phyloP scores from a whole-genome alignment of 225 moss, liverwort and hornwort species.

The Neckera pumila region DNA sequence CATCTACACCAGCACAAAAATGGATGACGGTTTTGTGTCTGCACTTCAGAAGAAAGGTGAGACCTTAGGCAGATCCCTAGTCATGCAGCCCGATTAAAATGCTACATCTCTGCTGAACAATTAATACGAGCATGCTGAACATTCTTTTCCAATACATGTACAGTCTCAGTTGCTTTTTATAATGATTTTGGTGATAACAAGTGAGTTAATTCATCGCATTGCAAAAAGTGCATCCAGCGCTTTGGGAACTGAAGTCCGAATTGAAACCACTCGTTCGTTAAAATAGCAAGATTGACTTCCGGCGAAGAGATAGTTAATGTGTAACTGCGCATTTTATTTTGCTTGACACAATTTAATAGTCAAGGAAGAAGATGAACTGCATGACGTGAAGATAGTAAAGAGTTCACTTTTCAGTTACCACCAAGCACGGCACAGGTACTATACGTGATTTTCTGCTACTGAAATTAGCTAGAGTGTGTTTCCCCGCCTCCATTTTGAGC shows the following conservation, averaged over 20 bases:
- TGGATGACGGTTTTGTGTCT: conserved; percentile 70
- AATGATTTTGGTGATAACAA: not conserved
- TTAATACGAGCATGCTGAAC: not conserved
- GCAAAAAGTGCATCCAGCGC: not conserved
- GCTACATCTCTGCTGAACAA: not conserved
- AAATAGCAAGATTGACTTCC: not conserved
- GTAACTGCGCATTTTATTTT: not conserved
- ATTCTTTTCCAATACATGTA: not conserved
- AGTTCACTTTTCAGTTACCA: conserved; percentile 82
- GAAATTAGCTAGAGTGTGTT: not conserved
- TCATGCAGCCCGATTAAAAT: not conserved
- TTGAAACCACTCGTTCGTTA: not conserved
- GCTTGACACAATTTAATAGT: conserved; percentile 21
- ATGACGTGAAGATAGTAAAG: conserved; percentile 71
- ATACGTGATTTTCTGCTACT: not conserved
- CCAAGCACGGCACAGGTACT: conserved; percentile 82
- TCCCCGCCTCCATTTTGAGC: not conserved
- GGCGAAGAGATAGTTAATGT: not conserved
- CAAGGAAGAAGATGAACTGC: conserved; percentile 38
- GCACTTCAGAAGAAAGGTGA: conserved; percentile 77
- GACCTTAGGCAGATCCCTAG: not conserved
- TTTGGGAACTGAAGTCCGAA: not conserved
- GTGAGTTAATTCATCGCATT: not conserved
- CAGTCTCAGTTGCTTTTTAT: not conserved
- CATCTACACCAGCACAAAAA: conserved; percentile 91